Percentiles rank a stretch among this genome's conserved stretches.
Evolutionary conservation across 2,329 filamentous ascomycete genomes (phyloP).

Genomic region (Alternaria viburni): DNA sequence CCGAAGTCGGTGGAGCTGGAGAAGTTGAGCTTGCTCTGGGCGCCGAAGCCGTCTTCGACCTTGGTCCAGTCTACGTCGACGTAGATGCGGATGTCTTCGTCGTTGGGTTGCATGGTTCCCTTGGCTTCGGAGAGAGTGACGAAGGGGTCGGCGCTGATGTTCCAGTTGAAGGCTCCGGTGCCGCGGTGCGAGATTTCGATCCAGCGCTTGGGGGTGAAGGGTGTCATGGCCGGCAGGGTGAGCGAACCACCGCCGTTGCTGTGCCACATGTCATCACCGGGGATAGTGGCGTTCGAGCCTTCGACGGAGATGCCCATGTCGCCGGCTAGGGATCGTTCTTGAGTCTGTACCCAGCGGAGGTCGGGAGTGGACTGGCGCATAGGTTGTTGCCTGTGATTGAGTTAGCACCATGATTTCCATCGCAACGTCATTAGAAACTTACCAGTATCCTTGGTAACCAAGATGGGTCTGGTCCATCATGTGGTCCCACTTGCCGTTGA

Average conservation of each 20-base stretch:
- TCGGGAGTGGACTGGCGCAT: conserved; percentile 72
- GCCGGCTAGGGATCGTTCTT: conserved; percentile 65
- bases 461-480: conserved; percentile 52
- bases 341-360: conserved; percentile 64
- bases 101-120: conserved; percentile 39
- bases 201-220: conserved; percentile 45
- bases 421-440: conserved; percentile 37
- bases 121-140: conserved; percentile 42
- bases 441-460: conserved; percentile 51
- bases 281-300: conserved; percentile 69
- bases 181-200: conserved; percentile 47
- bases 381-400: conserved; percentile 66
- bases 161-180: conserved; percentile 42
- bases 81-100: conserved; percentile 44
- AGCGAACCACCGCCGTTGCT: conserved; percentile 50
- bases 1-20: conserved; percentile 47
- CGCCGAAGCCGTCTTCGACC: conserved; percentile 32
- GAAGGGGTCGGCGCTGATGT: conserved; percentile 46
- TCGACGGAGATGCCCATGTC: conserved; percentile 69
- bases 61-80: conserved; percentile 47
- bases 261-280: conserved; percentile 70
- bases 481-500: conserved; percentile 50
- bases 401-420: not conserved
- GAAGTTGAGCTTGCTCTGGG: conserved; percentile 43
- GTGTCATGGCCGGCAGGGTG: conserved; percentile 39